These are phyloP conservation scores for Fusarium robinianum DNA, from an alignment of 2,329 filamentous ascomycete species.

Conservation along the genomic window DNA sequence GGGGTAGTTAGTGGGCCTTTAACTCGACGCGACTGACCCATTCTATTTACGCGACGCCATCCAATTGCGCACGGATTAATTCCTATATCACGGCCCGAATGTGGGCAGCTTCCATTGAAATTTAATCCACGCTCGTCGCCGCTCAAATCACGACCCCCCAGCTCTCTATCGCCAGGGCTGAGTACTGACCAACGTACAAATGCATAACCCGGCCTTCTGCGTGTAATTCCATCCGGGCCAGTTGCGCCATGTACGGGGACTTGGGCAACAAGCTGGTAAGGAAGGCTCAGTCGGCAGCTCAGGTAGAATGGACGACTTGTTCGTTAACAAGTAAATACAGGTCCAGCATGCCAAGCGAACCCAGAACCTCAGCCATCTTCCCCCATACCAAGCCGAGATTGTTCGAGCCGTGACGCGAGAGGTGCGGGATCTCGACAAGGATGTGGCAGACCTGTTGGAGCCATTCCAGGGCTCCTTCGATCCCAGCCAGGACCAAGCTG, in stretches of 20 bases:
- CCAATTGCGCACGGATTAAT: too few relatives aligned
- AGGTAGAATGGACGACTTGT: neutral
- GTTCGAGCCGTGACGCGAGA: conserved; percentile 87
- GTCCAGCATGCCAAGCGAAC: conserved; percentile 96
- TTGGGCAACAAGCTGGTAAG: conserved; percentile 82
- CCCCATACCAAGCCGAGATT: conserved; percentile 89
- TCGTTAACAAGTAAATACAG: conserved; percentile 49
- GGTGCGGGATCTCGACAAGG: conserved; percentile 89
- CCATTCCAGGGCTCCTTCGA: conserved; percentile 86
- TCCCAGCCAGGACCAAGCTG: conserved; percentile 78
- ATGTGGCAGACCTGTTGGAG: conserved; percentile 77
- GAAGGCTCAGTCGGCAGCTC: conserved; percentile 1
- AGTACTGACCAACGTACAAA: too few relatives aligned
- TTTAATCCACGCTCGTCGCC: too few relatives aligned
- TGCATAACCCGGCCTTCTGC: neutral
- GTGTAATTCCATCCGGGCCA: conserved; percentile 1
- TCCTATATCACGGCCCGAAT: too few relatives aligned
- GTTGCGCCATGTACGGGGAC: conserved; percentile 77
- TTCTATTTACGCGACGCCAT: conserved; percentile 7
- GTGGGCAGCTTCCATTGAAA: neutral
- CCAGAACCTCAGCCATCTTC: conserved; percentile 81
- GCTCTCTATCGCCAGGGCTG: neutral
- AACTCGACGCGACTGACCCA: too few relatives aligned
- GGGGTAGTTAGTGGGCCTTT: conserved; percentile 23
- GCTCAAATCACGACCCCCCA: too few relatives aligned